These are phyloP conservation scores for Pythium folliculosum DNA, from an alignment of 352 stramenopile genomes.

Conservation along the genomic window DNA sequence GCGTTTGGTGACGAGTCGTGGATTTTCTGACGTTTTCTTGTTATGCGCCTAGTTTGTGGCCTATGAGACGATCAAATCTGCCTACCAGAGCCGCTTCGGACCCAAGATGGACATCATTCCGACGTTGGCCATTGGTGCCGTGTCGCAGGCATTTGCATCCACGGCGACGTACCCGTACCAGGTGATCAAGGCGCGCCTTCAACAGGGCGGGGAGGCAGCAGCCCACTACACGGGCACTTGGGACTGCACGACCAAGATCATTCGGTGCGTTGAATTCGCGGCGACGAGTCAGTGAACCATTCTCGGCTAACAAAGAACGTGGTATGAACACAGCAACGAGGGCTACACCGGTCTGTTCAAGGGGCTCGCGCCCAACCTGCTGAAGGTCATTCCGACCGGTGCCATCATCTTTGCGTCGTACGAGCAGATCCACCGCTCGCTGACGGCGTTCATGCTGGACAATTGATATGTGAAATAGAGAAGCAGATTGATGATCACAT, in stretches of 20 bases:
- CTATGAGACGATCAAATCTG: constrained; percentile 73
- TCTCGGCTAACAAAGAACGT: neutral
- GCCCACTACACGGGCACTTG: constrained; percentile 91
- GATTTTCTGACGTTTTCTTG: neutral
- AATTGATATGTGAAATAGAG: constrained; percentile 13
- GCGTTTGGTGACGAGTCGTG: neutral
- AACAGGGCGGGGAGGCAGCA: constrained; percentile 85
- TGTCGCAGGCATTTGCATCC: constrained; percentile 82
- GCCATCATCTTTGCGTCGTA: constrained; percentile 94
- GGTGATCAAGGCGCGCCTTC: constrained; percentile 95
- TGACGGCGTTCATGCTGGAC: constrained; percentile 33
- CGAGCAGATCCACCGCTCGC: constrained; percentile 71
- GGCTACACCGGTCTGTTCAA: constrained; percentile 95
- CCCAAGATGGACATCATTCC: constrained; percentile 69
- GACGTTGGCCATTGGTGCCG: constrained; percentile 74
- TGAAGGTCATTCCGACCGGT: constrained; percentile 95
- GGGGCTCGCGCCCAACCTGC: constrained; percentile 93
- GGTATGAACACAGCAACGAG: constrained; percentile 63
- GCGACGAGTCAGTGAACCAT: too few relatives aligned
- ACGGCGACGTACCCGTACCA: constrained; percentile 95
- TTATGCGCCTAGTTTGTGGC: constrained; percentile 57
- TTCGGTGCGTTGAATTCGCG: constrained; percentile 52
- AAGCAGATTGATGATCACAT: constrained; percentile 6
- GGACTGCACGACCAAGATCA: constrained; percentile 89
- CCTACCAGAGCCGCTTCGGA: constrained; percentile 64